Conservation (phyloP, 2,329 filamentous ascomycete genomes). For the Xylaria multiplex region DNA sequence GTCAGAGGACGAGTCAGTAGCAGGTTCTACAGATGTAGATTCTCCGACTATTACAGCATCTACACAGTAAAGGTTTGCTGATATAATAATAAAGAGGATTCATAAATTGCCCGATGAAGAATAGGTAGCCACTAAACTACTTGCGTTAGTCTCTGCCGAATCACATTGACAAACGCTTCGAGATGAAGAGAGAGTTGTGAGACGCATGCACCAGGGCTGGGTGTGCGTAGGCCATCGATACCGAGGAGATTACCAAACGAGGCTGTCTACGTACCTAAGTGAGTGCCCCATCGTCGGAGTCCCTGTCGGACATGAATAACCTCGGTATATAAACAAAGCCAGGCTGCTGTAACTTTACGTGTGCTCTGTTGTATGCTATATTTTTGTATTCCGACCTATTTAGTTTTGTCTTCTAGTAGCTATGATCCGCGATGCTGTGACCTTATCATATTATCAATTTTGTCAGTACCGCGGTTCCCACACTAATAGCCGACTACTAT, state of each 20-base stretch:
- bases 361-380: background rate
- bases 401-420: background rate
- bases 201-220: slow-evolving; percentile 3
- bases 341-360: slow-evolving; percentile 7
- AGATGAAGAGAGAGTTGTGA: slow-evolving; percentile 5
- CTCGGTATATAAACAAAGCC: background rate
- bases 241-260: slow-evolving; percentile 13
- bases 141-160: slow-evolving; percentile 8
- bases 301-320: slow-evolving; percentile 13
- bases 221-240: slow-evolving; percentile 2
- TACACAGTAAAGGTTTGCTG: background rate
- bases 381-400: background rate
- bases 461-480: background rate
- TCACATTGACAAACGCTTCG: background rate
- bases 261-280: slow-evolving; percentile 8
- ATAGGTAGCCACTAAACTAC: slow-evolving; percentile 6
- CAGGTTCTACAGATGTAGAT: slow-evolving; percentile 3
- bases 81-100: background rate
- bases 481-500: background rate
- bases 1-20: slow-evolving; percentile 13
- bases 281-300: slow-evolving; percentile 4
- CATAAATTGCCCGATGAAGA: background rate
- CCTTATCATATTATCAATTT: slow-evolving; percentile 6
- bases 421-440: background rate
- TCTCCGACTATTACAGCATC: slow-evolving; percentile 9